Evolutionary conservation across 768 basidiomycete genomes (phyloP), one percentile per base, ranked within the genome.

Genomic region (Mycena maculata): DNA sequence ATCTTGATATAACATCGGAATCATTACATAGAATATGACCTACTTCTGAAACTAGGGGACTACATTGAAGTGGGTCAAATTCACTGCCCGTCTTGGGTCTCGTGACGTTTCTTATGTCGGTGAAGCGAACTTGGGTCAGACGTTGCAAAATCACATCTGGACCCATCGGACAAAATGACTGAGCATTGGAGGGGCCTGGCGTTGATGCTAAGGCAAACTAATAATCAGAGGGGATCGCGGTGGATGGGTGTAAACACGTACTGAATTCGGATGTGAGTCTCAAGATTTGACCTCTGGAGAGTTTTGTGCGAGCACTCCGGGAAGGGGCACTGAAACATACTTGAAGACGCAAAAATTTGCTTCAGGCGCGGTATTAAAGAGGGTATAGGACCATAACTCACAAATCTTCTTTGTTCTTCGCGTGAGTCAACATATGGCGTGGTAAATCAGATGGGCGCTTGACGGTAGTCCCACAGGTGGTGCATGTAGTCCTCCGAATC

Each of bases 181-280:
- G 75, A 71, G 61, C 79, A 80, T 13, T 64, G 52, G 12, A 73
- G 65, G 3, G 75, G 69, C 60, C 76, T 75, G 25, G 74, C 70
- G 4, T 76, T 75, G 28, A 76, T 78, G 52, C 78, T 80, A 39
- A 31, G 1, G 11, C 13, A 45, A 20, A 65, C 55, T 42, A 41
- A 11, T 27, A 13, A 50, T 3, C 25, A 41, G 13, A 23, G n/a
- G 13, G 23, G 4, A 30, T 30, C 4, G 20, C n/a, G 42, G 20
- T 44, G 7, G 16, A 0, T 28, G 20, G 61, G 6, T 44, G 20
- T 2, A 1, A 41, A 38, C 20, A 72, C 75, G 68, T 63, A 79
- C 78, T 80, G 79, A 31, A 65, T 77, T 42, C 69, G 67, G 28
- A 74, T 70, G 64, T 80, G 79, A n/a, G 78, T 78, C 22, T 73